These are phyloP conservation scores for Pichia insulana DNA, from an alignment of 805 yeast genomes.

Conservation along the genomic window DNA sequence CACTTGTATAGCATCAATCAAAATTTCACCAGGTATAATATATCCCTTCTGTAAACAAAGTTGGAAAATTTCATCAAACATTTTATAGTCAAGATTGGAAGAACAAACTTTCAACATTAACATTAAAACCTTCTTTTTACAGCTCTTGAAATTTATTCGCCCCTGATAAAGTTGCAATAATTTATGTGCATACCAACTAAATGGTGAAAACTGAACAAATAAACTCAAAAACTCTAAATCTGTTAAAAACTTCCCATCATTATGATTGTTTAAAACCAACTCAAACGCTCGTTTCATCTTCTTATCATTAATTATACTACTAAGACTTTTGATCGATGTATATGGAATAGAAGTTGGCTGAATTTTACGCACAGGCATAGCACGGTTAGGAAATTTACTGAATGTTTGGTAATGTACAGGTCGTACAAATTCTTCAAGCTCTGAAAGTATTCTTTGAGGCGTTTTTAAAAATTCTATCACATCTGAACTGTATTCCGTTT, in stretches of 20 bases:
- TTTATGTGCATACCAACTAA: constrained; percentile 15
- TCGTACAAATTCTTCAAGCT: constrained; percentile 2
- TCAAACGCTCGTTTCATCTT: constrained; percentile 6
- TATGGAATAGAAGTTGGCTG: constrained; percentile 1
- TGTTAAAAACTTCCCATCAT: constrained; percentile 11
- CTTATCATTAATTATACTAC: constrained; percentile 2
- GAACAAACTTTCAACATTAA: constrained; percentile 15
- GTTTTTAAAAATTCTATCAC: constrained; percentile 5
- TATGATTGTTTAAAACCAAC: constrained; percentile 6
- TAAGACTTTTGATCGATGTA: constrained; percentile 4
- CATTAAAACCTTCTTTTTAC: constrained; percentile 12
- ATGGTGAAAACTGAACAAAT: constrained; percentile 12
- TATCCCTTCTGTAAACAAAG: constrained; percentile 11
- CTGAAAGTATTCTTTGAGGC: not conserved
- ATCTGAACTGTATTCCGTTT: not conserved
- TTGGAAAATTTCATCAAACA: constrained; percentile 19
- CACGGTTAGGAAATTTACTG: not conserved
- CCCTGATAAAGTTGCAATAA: constrained; percentile 14
- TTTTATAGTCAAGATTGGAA: constrained; percentile 16
- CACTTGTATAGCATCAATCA: constrained; percentile 19
- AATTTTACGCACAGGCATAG: not conserved
- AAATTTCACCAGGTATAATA: constrained; percentile 11
- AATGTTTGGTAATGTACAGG: constrained; percentile 3
- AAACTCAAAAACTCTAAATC: constrained; percentile 20
- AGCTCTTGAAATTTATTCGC: constrained; percentile 13